Percentiles rank a stretch among this genome's conserved stretches.
phyloP scores from a whole-genome alignment of 257 asterid species.

The Solanum piurae region DNA sequence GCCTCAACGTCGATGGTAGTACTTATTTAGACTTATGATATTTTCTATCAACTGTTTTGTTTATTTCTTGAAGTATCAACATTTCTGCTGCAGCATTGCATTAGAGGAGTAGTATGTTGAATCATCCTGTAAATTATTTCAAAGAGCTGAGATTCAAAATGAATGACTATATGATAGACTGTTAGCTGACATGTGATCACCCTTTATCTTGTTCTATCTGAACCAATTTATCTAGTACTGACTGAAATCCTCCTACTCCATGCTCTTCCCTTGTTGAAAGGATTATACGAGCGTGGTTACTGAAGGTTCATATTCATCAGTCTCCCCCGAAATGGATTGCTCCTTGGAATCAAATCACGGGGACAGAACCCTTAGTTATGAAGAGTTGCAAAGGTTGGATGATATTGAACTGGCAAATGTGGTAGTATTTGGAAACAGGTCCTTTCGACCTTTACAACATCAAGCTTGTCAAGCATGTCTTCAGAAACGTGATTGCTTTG shows the following conservation, averaged over 20 bases:
- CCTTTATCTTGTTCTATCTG: not conserved
- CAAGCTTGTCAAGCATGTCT: slow-evolving; percentile 66
- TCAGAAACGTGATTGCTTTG: slow-evolving; percentile 66
- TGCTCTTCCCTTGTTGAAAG: slow-evolving; percentile 15
- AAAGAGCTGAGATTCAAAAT: not conserved
- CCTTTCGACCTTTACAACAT: slow-evolving; percentile 81
- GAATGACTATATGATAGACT: not conserved
- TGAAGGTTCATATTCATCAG: slow-evolving; percentile 35
- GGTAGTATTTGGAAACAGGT: slow-evolving; percentile 78
- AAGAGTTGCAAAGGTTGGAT: slow-evolving; percentile 70
- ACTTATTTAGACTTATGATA: not conserved
- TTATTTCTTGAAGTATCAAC: not conserved
- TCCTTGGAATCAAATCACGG: slow-evolving; percentile 13
- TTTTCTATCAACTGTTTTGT: not conserved
- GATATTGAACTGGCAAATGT: slow-evolving; percentile 81
- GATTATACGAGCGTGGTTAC: slow-evolving; percentile 32
- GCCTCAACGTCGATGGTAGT: slow-evolving; percentile 38
- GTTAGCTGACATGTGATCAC: not conserved
- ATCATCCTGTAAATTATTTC: not conserved
- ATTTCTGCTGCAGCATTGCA: not conserved
- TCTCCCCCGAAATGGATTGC: slow-evolving; percentile 17
- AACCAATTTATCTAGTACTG: not conserved
- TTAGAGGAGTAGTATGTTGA: not conserved
- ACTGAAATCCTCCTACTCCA: not conserved
- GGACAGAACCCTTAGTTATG: slow-evolving; percentile 41